A percentile compares a stretch with the other conserved stretches of the same genome.
Conservation (phyloP, 2,329 filamentous ascomycete species). For the Hymenoscyphus fructigenus region DNA sequence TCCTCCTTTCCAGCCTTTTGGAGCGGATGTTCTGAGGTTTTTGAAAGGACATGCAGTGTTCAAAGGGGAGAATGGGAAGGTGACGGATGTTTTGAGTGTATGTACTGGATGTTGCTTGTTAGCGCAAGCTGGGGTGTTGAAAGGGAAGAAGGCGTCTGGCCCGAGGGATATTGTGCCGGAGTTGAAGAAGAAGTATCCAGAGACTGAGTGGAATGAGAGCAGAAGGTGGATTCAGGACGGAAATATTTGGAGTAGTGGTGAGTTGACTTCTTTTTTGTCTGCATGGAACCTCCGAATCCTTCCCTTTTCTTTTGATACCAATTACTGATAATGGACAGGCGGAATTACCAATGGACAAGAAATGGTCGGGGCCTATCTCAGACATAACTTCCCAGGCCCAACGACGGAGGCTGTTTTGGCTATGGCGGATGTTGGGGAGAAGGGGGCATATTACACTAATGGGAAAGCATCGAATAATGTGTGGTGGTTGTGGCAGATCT, state of each 20-base stretch:
- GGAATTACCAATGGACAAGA: conserved; percentile 58
- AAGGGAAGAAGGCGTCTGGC: conserved; percentile 47
- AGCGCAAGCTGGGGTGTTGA: conserved; percentile 48
- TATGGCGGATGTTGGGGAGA: conserved; percentile 50
- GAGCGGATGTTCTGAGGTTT: conserved; percentile 43
- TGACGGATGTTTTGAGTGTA: conserved; percentile 50
- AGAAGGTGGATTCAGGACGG: conserved; percentile 53
- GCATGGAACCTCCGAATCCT: background rate
- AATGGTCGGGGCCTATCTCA: conserved; percentile 52
- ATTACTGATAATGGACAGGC: conserved; percentile 22
- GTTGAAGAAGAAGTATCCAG: conserved; percentile 39
- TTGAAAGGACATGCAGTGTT: conserved; percentile 41
- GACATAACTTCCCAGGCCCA: conserved; percentile 45
- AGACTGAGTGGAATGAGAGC: conserved; percentile 45
- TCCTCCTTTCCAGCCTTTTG: conserved; percentile 40
- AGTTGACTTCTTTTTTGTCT: conserved; percentile 8
- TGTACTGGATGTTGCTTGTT: conserved; percentile 53
- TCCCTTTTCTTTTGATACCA: background rate
- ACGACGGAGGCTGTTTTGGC: conserved; percentile 43
- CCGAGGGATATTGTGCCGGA: conserved; percentile 45
- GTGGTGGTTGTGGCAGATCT: conserved; percentile 40
- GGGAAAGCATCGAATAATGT: conserved; percentile 38
- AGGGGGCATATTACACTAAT: conserved; percentile 44
- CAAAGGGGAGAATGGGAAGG: conserved; percentile 29
- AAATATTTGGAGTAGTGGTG: conserved; percentile 54